phyloP scores from a whole-genome alignment of 257 asterid genomes.

The Ophiorrhiza pumila region DNA sequence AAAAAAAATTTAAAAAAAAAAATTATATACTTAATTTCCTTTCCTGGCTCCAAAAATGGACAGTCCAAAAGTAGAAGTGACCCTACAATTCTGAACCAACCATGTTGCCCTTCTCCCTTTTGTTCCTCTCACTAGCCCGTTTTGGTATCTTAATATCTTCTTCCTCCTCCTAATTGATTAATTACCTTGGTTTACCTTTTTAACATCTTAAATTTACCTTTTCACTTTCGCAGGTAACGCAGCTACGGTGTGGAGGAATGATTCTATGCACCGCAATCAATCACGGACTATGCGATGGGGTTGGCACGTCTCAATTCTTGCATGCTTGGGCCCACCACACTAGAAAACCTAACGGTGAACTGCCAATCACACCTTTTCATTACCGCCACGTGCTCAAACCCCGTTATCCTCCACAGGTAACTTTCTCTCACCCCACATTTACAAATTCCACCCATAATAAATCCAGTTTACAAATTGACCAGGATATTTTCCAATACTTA shows the following conservation, averaged over 20 bases:
- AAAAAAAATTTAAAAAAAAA: too few species aligned
- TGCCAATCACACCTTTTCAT: slow-evolving; percentile 45
- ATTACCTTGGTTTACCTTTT: too few species aligned
- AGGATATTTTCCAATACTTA: slow-evolving; percentile 38
- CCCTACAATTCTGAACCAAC: slow-evolving; percentile 28
- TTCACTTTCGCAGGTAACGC: slow-evolving; percentile 48
- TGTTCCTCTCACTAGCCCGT: slow-evolving; percentile 20
- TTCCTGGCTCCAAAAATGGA: slow-evolving; percentile 8
- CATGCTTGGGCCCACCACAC: slow-evolving; percentile 81
- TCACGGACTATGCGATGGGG: slow-evolving; percentile 79
- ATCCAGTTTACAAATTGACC: slow-evolving; percentile 17
- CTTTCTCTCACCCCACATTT: slow-evolving; percentile 44
- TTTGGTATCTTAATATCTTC: background rate
- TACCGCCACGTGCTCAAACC: slow-evolving; percentile 66
- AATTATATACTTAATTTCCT: too few species aligned
- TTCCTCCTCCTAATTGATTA: too few species aligned
- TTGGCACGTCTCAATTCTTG: slow-evolving; percentile 74
- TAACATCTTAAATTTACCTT: background rate
- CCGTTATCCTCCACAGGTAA: slow-evolving; percentile 44
- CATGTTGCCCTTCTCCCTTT: slow-evolving; percentile 16
- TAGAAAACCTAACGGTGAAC: slow-evolving; percentile 21
- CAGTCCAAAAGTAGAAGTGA: slow-evolving; percentile 17
- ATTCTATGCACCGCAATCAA: slow-evolving; percentile 65
- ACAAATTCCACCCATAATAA: slow-evolving; percentile 14
- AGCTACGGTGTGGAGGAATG: slow-evolving; percentile 73